phyloP scores from a whole-genome alignment of 495 filamentous ascomycete genomes.

The Penicillium diatomitis region DNA sequence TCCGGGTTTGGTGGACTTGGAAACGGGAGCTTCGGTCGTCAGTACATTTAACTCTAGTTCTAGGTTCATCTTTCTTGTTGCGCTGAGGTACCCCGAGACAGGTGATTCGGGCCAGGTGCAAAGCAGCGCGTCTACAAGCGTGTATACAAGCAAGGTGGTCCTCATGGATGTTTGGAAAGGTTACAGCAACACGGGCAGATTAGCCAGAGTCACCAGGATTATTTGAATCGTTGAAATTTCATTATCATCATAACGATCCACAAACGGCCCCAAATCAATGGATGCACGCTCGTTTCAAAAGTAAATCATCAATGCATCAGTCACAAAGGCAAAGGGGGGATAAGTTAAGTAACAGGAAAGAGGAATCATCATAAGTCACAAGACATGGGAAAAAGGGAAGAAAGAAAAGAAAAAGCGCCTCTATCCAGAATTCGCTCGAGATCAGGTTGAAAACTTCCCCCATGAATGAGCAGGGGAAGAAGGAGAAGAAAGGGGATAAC shows the following conservation, averaged over 20 bases:
- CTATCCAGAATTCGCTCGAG: constrained; percentile 29
- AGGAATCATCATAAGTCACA: background rate
- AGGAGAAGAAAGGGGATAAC: constrained; percentile 4
- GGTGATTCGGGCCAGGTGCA: too few relatives aligned
- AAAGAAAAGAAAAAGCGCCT: constrained; percentile 22
- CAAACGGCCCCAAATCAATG: constrained; percentile 8
- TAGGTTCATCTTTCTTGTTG: too few relatives aligned
- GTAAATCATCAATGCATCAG: constrained; percentile 21
- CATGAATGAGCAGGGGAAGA: constrained; percentile 6
- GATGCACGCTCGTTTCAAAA: constrained; percentile 9
- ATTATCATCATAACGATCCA: constrained; percentile 21
- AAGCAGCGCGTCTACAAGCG: too few relatives aligned
- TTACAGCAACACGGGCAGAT: too few relatives aligned
- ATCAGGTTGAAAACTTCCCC: constrained; percentile 15
- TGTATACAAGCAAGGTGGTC: too few relatives aligned
- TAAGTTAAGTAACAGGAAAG: background rate
- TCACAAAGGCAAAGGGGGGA: constrained; percentile 13
- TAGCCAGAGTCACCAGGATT: background rate
- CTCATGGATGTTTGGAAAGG: too few relatives aligned
- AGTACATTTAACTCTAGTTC: too few relatives aligned
- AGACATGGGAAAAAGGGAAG: background rate
- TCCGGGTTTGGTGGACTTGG: too few relatives aligned
- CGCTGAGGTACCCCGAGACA: too few relatives aligned
- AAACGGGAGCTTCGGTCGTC: too few relatives aligned
- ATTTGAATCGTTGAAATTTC: constrained; percentile 19